These are phyloP conservation scores for Irpex lacteus DNA, from an alignment of 1,284 basidiomycete genomes.

Conservation along the genomic window DNA sequence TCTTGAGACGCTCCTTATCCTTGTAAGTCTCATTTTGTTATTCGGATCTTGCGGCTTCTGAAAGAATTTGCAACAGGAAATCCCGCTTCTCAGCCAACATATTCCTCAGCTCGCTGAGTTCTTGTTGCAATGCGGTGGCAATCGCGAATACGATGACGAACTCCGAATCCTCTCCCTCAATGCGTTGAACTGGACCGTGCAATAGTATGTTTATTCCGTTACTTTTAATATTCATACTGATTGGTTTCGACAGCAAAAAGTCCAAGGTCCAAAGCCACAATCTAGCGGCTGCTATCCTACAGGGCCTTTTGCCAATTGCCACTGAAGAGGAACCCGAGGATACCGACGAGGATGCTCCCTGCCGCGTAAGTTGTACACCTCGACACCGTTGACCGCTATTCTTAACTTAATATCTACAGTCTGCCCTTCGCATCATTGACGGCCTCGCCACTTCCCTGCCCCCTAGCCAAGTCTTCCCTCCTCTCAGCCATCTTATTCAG, in stretches of 20 bases:
- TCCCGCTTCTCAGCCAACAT: constrained; percentile 87
- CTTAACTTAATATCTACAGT: constrained; percentile 38
- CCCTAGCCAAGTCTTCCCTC: constrained; percentile 95
- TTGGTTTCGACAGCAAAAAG: constrained; percentile 74
- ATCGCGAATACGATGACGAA: constrained; percentile 76
- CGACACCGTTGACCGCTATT: constrained; percentile 6
- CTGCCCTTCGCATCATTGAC: constrained; percentile 94
- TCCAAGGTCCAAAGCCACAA: constrained; percentile 89
- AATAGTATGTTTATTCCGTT: constrained; percentile 60
- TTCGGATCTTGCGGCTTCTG: neutral
- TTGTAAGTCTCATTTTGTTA: constrained; percentile 46
- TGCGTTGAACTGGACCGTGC: constrained; percentile 93
- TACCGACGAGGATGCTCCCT: constrained; percentile 88
- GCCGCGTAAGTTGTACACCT: constrained; percentile 57
- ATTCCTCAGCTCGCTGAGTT: constrained; percentile 89
- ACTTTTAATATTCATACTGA: neutral
- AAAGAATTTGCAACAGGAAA: constrained; percentile 56
- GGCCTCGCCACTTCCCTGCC: constrained; percentile 92
- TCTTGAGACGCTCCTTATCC: constrained; percentile 92
- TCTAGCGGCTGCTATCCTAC: constrained; percentile 85
- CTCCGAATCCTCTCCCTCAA: constrained; percentile 93
- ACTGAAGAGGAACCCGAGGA: constrained; percentile 90
- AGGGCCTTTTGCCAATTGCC: constrained; percentile 92
- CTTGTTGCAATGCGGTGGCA: constrained; percentile 84
- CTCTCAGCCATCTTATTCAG: constrained; percentile 79